Base-by-base conservation (phyloP, 495 filamentous ascomycete species). In the Aspergillus homomorphus region DNA sequence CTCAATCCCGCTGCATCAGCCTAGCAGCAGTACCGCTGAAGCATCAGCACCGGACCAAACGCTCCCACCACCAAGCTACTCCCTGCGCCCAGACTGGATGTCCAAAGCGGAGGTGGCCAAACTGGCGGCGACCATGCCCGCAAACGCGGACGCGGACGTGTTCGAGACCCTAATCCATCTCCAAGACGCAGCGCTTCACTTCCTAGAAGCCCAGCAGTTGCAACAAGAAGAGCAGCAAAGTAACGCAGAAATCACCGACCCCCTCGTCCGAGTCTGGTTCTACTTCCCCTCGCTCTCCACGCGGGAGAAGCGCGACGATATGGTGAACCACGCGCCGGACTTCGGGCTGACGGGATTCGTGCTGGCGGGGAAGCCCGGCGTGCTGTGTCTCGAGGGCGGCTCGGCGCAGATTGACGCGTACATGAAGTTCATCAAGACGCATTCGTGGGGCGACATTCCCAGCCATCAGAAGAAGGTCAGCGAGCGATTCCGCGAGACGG, bases 361-460 rank as follows among this genome's bases (percentile, higher is more conserved):
- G 24, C 54, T 76, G 24, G 73, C 73, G 3, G 73, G 73, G 0
- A 76, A 76, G 53, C 73, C 73, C 1, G 73, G 73, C 5, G 70
- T 76, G 10, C 59, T 76, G 41, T 76, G 73, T 57, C 65, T 76
- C 0, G 73, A 76, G 60, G 73, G 73, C 3, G 26, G 10, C 4
- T 72, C 72, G 22, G 1, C 38, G 28, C 62, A 73, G 54, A 66
- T 76, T 18, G 73, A 76, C 54, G 63, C 68, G 16, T 76, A 76
- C 45, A 76, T 76, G 73, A 71, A 65, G 22, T 76, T 72, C 30
- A 75, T 76, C 51, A 76, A 76, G 57, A 76, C 73, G 4, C 66
- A 76, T 62, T 76, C 73, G 22, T 76, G 73, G 73, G 73, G 73
- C 1, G 73, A 76, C 63, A 76, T 76, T 8, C 73, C 73, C 0